phyloP scores from a whole-genome alignment of 768 basidiomycete species.

The Tulasnella sp. region DNA sequence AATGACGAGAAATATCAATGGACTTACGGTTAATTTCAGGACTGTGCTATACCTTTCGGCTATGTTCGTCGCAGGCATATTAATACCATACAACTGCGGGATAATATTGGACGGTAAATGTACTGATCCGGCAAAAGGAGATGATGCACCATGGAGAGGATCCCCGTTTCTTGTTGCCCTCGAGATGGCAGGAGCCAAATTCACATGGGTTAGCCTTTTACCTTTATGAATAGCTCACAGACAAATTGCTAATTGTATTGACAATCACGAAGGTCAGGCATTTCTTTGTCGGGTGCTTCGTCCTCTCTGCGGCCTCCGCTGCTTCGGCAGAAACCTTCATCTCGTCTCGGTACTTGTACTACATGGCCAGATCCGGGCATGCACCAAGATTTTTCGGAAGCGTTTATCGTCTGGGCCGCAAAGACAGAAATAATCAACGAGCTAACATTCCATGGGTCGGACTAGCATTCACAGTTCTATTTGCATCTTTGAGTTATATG shows the following conservation, averaged over 20 bases:
- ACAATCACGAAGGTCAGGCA: not conserved
- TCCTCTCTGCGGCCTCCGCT: conserved; percentile 10
- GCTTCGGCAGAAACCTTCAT: conserved; percentile 13
- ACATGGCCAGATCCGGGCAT: conserved; percentile 12
- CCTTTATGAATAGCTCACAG: too few species aligned
- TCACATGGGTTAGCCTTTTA: not conserved
- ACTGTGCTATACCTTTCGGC: not conserved
- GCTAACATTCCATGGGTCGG: conserved; percentile 4
- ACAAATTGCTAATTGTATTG: too few species aligned
- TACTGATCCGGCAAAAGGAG: not conserved
- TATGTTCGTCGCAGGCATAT: not conserved
- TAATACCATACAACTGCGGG: not conserved
- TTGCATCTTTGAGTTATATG: not conserved
- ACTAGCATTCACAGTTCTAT: not conserved
- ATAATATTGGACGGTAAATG: not conserved
- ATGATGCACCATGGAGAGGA: not conserved
- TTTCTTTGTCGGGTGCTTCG: conserved; percentile 3
- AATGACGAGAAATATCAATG: too few species aligned
- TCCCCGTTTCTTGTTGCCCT: conserved; percentile 1
- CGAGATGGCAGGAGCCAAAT: not conserved
- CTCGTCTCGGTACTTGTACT: conserved; percentile 9
- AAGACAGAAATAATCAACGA: not conserved
- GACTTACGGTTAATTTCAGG: not conserved
- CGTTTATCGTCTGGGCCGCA: not conserved
- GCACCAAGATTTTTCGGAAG: conserved; percentile 11